Base-by-base conservation (phyloP, 495 filamentous ascomycete species). In the Penicillium bovifimosum region DNA sequence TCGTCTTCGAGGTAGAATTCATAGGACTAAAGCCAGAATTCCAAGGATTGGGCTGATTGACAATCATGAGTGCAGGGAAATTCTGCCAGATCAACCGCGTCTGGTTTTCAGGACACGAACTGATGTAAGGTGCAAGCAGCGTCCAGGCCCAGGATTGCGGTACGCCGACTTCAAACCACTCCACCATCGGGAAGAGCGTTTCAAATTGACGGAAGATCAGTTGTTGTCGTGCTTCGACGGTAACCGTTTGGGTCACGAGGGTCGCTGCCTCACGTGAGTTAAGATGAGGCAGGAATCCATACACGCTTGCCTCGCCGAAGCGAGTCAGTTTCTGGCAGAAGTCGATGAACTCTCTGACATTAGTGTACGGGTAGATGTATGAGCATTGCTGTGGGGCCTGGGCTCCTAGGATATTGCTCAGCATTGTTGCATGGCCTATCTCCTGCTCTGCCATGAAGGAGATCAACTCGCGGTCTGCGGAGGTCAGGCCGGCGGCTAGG, bases 101-200 rank as follows among this genome's bases (percentile, higher is more conserved):
- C 57, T 85, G 81, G 58, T 86, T 83, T 44, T 65, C 66, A 0
- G 90, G 89, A 65, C 91, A 96, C 10, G 76, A 82, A 41, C 80
- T 85, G 68, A 96, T 91, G 65, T 88, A 91, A 0, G 87, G 91
- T 0, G 91, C 88, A 31, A 96, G 76, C 9, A 89, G 76, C 0
- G 89, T 85, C 91, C 91, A 95, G 2, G 85, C 81, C 87, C 91
- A 95, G 0, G 85, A 88, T 63, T 95, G 90, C 0, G 89, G 88
- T 16, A 91, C 80, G 20, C 87, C 87, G 9, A 81, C 76, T 66
- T 90, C 81, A 65, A 92, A 91, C 86, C 86, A 95, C 3, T 86
- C 87, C 0, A 88, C 84, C 86, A 88, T 90, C 2, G 90, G 87
- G 69, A 87, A 87, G 18, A 95, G 80, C 24, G 89, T 90, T 27